A percentile compares a stretch with the other conserved stretches of the same genome.
Evolutionary conservation across 345 rosid genomes (phyloP).

Genomic region (Anacardium occidentale): DNA sequence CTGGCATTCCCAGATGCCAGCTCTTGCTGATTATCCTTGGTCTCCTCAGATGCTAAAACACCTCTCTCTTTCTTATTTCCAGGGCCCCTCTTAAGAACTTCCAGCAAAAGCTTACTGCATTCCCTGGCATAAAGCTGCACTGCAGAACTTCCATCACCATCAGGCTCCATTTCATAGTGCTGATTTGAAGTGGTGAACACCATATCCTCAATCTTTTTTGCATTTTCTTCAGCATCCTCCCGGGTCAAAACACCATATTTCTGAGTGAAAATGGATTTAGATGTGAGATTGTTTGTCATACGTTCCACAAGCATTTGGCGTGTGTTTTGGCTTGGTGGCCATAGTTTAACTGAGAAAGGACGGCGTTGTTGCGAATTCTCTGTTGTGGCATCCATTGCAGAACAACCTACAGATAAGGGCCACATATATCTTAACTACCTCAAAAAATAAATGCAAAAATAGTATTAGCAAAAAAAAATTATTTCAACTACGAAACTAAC

Average conservation of each 20-base stretch:
- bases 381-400: slow-evolving; percentile 50
- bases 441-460: too few species aligned
- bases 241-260: slow-evolving; percentile 69
- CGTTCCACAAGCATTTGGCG: slow-evolving; percentile 69
- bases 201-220: slow-evolving; percentile 65
- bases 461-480: not conserved
- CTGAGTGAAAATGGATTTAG: slow-evolving; percentile 75
- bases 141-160: slow-evolving; percentile 93
- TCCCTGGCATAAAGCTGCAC: slow-evolving; percentile 95
- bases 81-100: slow-evolving; percentile 74
- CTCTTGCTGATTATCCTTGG: slow-evolving; percentile 22
- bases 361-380: slow-evolving; percentile 57
- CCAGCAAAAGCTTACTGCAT: slow-evolving; percentile 81
- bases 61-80: slow-evolving; percentile 22
- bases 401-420: slow-evolving; percentile 23
- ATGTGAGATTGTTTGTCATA: slow-evolving; percentile 62
- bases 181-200: slow-evolving; percentile 59
- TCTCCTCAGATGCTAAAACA: slow-evolving; percentile 25
- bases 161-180: slow-evolving; percentile 86
- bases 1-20: slow-evolving; percentile 29
- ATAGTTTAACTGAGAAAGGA: slow-evolving; percentile 68
- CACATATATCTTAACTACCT: slow-evolving; percentile 1
- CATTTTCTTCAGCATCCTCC: slow-evolving; percentile 79
- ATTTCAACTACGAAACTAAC: not conserved
- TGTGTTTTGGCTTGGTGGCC: slow-evolving; percentile 86